Evolutionary conservation across 306 rosid genomes (phyloP).

Genomic region (Ochetophila trinervis): DNA sequence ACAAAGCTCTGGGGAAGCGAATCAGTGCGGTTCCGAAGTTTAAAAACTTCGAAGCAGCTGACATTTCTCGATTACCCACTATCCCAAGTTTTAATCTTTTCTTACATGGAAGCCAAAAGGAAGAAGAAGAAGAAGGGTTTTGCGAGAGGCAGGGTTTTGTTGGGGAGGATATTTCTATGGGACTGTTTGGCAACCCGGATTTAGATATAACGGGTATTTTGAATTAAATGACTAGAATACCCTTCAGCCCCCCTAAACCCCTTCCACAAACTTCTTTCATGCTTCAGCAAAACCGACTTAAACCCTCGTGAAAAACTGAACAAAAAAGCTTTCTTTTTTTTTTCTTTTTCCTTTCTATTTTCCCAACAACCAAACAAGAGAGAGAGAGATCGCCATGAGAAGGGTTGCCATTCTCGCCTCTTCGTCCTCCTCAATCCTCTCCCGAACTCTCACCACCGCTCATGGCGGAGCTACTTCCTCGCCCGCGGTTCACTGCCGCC

Average conservation of each 20-base stretch:
- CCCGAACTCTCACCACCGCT: constrained; percentile 50
- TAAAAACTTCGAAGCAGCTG: constrained; percentile 47
- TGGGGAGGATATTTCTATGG: neutral
- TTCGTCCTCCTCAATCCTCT: constrained; percentile 30
- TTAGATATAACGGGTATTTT: too few species aligned
- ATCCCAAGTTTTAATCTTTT: neutral
- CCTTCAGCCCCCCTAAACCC: neutral
- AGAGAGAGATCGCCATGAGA: constrained; percentile 43
- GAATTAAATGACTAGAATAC: too few species aligned
- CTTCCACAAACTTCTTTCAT: too few species aligned
- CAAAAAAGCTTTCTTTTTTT: too few species aligned
- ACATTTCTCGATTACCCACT: constrained; percentile 29
- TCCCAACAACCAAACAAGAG: neutral
- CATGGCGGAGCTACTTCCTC: constrained; percentile 26
- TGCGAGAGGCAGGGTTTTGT: constrained; percentile 3
- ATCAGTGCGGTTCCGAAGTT: constrained; percentile 48
- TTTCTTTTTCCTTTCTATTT: too few species aligned
- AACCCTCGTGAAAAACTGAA: too few species aligned
- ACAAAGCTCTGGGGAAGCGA: constrained; percentile 26
- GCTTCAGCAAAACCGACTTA: neutral
- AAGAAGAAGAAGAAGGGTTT: constrained; percentile 5
- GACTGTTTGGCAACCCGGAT: too few species aligned
- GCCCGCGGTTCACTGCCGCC: constrained; percentile 35
- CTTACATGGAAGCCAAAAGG: neutral
- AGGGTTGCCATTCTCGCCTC: constrained; percentile 49